Conservation (phyloP, 2,329 filamentous ascomycete species). For the Phialemoniopsis sp. region DNA sequence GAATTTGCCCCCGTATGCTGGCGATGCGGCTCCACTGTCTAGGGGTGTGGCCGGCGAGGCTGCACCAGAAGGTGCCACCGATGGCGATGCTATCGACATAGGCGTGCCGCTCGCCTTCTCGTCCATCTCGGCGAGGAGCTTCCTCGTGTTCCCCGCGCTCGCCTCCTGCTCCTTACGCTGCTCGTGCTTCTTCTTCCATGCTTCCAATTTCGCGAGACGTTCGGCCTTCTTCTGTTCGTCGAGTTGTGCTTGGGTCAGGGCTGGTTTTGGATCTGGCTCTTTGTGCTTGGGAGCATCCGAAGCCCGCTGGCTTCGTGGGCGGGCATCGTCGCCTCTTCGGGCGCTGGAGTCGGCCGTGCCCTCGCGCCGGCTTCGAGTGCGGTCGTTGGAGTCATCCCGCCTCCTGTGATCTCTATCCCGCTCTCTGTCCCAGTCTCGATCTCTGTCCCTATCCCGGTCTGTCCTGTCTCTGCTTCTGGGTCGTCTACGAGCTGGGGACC, state of each 20-base stretch:
- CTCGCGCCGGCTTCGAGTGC: conserved; percentile 59
- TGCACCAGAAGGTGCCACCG: conserved; percentile 43
- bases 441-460: conserved; percentile 55
- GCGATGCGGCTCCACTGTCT: conserved; percentile 36
- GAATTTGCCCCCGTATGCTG: conserved; percentile 74
- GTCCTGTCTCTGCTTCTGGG: conserved; percentile 57
- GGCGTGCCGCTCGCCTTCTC: conserved; percentile 54
- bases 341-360: conserved; percentile 67
- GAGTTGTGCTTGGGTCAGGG: conserved; percentile 46
- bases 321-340: conserved; percentile 63
- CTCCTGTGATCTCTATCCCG: conserved; percentile 61
- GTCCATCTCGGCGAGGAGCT: conserved; percentile 69
- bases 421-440: conserved; percentile 55
- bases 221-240: conserved; percentile 78
- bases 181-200: conserved; percentile 89
- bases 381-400: conserved; percentile 71
- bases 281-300: conserved; percentile 44
- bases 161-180: conserved; percentile 69
- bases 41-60: conserved; percentile 43
- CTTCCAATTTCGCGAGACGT: conserved; percentile 75
- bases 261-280: conserved; percentile 51
- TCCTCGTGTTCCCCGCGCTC: conserved; percentile 60
- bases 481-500: conserved; percentile 52
- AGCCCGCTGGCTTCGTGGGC: conserved; percentile 44
- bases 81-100: conserved; percentile 20